Conservation (phyloP, 2,329 filamentous ascomycete genomes). For the Thielaviopsis punctulata region DNA sequence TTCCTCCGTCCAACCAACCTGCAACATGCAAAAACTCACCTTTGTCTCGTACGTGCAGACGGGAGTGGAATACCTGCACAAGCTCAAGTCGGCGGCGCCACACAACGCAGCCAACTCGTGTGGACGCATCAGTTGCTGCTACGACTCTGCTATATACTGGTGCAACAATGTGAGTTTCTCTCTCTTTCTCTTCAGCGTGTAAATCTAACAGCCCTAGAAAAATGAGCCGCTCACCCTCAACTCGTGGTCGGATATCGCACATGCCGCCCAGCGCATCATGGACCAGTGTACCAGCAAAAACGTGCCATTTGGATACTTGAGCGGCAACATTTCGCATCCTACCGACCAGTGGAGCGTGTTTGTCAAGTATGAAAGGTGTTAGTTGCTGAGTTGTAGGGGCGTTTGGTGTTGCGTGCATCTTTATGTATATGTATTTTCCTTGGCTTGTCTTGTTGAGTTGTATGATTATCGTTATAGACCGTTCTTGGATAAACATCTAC, state of each 20-base stretch:
- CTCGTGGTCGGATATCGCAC: neutral
- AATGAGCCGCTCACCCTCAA: neutral
- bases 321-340: neutral
- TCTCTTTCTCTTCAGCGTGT: neutral
- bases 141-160: constrained; percentile 6
- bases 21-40: neutral
- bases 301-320: constrained; percentile 2
- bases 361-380: constrained; percentile 4
- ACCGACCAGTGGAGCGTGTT: constrained; percentile 5
- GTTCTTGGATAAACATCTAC: constrained; percentile 23
- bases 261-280: neutral
- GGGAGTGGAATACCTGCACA: constrained; percentile 1
- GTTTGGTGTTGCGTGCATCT: too few species aligned
- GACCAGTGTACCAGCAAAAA: neutral
- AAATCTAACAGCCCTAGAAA: neutral
- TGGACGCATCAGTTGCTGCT: constrained; percentile 6
- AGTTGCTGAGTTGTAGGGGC: neutral
- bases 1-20: neutral
- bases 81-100: neutral
- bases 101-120: constrained; percentile 5
- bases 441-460: neutral
- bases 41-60: constrained; percentile 8
- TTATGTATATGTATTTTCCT: neutral
- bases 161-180: constrained; percentile 7
- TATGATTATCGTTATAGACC: neutral